Evolutionary conservation across 129 eudicot genomes (phyloP).

Genomic region (Chrysanthemum makinoi): DNA sequence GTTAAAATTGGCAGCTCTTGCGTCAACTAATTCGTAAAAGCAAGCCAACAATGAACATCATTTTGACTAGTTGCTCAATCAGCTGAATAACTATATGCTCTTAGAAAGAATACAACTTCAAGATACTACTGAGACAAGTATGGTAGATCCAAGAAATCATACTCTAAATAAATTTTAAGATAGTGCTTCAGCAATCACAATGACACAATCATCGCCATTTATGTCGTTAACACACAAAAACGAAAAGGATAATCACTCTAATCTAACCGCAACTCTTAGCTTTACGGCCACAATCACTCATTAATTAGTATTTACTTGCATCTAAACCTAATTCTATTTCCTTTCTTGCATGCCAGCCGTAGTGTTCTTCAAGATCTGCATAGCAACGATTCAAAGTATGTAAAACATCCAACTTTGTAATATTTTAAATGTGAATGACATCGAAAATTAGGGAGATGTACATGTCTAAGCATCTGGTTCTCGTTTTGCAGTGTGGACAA

Average conservation of each 20-base stretch:
- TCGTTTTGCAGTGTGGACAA: conserved; percentile 90
- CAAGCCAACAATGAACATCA: not conserved
- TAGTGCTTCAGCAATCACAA: conserved; percentile 24
- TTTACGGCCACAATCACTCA: conserved; percentile 5
- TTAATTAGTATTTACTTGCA: not conserved
- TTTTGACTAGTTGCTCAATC: not conserved
- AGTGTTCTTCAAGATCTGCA: conserved; percentile 86
- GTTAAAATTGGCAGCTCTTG: too few species aligned
- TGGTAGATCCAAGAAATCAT: not conserved
- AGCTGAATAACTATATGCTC: not conserved
- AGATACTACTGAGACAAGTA: not conserved
- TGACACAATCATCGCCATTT: conserved; percentile 15
- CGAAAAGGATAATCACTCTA: not conserved
- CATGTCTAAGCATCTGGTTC: conserved; percentile 99
- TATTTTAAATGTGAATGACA: not conserved
- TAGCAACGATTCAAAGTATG: not conserved
- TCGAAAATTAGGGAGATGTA: conserved; percentile 19
- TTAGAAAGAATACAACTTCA: not conserved
- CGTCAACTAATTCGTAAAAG: not conserved
- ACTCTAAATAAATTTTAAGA: not conserved
- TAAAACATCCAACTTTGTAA: not conserved
- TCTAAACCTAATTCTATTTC: conserved; percentile 39
- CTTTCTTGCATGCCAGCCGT: conserved; percentile 72
- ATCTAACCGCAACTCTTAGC: conserved; percentile 16
- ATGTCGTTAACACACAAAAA: conserved; percentile 21